Percentiles rank a stretch among this genome's conserved stretches.
Conservation (phyloP, 495 filamentous ascomycete species). For the Penicillium psychrofluorescens region DNA sequence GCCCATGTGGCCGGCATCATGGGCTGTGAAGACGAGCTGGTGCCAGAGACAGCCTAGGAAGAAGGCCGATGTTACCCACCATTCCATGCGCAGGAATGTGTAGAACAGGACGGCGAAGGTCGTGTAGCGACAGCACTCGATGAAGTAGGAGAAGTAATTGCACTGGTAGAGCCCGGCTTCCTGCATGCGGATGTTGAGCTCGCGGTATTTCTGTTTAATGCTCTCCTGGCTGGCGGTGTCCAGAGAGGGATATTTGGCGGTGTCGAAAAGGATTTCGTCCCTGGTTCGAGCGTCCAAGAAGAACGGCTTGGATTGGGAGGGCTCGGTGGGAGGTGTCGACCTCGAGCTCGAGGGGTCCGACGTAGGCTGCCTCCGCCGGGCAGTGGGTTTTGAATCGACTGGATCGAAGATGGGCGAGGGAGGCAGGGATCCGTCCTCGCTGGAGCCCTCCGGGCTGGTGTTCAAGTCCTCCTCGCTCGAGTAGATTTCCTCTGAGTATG, state of each 20-base stretch:
- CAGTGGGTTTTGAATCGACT: constrained; percentile 27
- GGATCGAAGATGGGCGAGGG: constrained; percentile 64
- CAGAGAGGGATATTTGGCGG: constrained; percentile 73
- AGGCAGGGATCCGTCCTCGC: constrained; percentile 21
- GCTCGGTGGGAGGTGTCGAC: constrained; percentile 20
- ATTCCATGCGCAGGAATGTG: constrained; percentile 58
- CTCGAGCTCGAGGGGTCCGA: constrained; percentile 29
- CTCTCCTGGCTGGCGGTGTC: constrained; percentile 67
- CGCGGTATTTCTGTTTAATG: constrained; percentile 75
- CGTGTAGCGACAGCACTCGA: constrained; percentile 69
- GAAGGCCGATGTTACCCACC: constrained; percentile 68
- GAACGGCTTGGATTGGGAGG: constrained; percentile 39
- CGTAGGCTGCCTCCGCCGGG: constrained; percentile 20
- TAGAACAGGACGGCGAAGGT: constrained; percentile 59
- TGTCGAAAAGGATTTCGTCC: constrained; percentile 68
- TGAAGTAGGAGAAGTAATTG: constrained; percentile 73
- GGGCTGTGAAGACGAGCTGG: constrained; percentile 88
- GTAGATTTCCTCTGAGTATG: constrained; percentile 32
- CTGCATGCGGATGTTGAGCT: constrained; percentile 60
- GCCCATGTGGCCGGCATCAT: constrained; percentile 96
- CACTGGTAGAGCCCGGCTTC: constrained; percentile 77
- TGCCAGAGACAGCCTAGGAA: constrained; percentile 89
- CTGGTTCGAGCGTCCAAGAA: constrained; percentile 69
- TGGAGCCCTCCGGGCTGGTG: constrained; percentile 34
- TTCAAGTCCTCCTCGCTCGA: constrained; percentile 27